Base-by-base conservation (phyloP, 192 early-diverging fungal species). In the Coemansia sp. region DNA sequence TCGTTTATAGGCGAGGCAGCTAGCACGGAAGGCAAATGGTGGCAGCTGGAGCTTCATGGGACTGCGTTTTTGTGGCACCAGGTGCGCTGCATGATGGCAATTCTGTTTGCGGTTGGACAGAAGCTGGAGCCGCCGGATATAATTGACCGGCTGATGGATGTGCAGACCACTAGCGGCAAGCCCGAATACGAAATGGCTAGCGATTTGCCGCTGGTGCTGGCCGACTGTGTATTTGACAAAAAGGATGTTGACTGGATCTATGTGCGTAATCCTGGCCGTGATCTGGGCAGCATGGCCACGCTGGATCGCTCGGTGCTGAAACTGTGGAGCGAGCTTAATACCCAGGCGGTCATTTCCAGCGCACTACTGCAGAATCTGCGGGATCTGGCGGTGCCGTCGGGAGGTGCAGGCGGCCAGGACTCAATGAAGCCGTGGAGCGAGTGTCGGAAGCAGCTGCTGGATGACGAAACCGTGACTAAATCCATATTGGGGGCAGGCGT, bases 21-120 rank as follows among this genome's bases (percentile, higher is more conserved):
- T 20, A 39, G 43, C 31, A 13, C 57, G 0, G 65, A 58, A 43
- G 61, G 50, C 40, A 55, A 55, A 47, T 79, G 78, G 78, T 74
- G 78, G 78, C 78, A 80, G 61, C 78, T 94, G 52, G 83, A 86
- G 50, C 82, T 98, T 28, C 81, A 78, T 15, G 94, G 94, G 21
- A 88, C 88, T 5, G 91, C 93, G 18, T 98, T 97, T 56, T 73
- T 97, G 50, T 98, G 93, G 94, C 96, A 98, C 73, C 96, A 97
- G 72, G 94, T 98, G 45, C 87, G 96, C 16, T 94, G 88, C 72
- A 95, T 98, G 90, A 92, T 94, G 86, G 81, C 90, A 1, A 78
- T 97, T 16, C 63, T 98, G 39, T 88, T 95, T 53, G 68, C 91
- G 39, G 84, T 96, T 10, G 96, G 94, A 1, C 85, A 88, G 58